Evolutionary conservation across 371 early-diverging fungal species (phyloP).

Genomic region (Mucor velutinosus): DNA sequence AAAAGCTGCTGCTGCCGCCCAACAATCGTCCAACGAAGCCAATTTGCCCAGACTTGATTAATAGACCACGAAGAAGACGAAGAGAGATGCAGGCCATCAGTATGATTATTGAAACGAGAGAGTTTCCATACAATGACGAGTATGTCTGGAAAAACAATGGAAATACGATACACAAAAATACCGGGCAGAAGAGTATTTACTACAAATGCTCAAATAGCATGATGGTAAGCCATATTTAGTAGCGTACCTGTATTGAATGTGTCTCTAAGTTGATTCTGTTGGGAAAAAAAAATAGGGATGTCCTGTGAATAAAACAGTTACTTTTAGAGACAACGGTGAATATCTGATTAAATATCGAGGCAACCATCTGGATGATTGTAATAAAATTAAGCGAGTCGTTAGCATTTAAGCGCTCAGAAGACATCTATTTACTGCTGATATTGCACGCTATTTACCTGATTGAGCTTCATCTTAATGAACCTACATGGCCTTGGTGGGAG

Average conservation of each 20-base stretch:
- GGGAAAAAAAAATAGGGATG: slow-evolving; percentile 23
- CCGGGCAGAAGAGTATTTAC: slow-evolving; percentile 55
- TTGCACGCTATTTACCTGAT: not conserved
- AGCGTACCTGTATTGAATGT: not conserved
- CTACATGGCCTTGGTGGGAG: too few species aligned
- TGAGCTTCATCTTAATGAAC: not conserved
- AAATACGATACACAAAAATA: slow-evolving; percentile 52
- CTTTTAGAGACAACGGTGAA: slow-evolving; percentile 47
- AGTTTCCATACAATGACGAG: slow-evolving; percentile 43
- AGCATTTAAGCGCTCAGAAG: not conserved
- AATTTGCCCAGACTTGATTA: not conserved
- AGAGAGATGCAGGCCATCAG: slow-evolving; percentile 57
- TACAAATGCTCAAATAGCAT: slow-evolving; percentile 47
- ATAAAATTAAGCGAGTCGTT: slow-evolving; percentile 7
- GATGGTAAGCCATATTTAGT: slow-evolving; percentile 12
- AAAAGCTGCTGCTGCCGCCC: not conserved
- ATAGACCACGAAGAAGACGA: slow-evolving; percentile 43
- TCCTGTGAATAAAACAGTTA: slow-evolving; percentile 54
- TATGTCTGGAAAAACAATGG: slow-evolving; percentile 61
- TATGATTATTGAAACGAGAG: slow-evolving; percentile 53
- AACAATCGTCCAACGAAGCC: not conserved
- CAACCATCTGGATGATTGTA: slow-evolving; percentile 34
- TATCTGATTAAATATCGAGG: slow-evolving; percentile 55
- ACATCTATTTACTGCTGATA: not conserved
- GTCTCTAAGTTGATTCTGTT: not conserved